These are phyloP conservation scores for Yarrowia hollandica DNA, from an alignment of 805 yeast genomes.

Conservation along the genomic window DNA sequence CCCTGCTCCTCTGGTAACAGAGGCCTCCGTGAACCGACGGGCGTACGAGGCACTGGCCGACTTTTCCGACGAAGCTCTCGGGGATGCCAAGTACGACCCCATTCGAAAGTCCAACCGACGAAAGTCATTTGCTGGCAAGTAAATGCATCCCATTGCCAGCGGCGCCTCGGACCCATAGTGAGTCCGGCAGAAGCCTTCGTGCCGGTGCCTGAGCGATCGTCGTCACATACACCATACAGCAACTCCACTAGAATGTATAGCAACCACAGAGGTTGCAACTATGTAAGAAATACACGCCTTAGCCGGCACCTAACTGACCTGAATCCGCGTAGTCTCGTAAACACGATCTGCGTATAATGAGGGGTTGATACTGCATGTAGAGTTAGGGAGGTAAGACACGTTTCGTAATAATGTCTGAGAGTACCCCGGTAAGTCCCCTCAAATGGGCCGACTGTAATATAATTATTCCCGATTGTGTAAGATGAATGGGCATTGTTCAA, in stretches of 20 bases:
- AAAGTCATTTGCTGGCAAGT: slow-evolving; percentile 23
- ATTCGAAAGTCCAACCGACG: slow-evolving; percentile 24
- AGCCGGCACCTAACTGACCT: not conserved
- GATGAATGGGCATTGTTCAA: no score
- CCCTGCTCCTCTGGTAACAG: not conserved
- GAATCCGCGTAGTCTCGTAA: no score
- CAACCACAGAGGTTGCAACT: slow-evolving; percentile 1
- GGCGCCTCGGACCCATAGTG: no score
- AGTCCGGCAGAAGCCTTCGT: not conserved
- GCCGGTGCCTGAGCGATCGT: slow-evolving; percentile 1
- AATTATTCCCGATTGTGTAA: no score
- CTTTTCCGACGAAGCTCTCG: slow-evolving; percentile 24
- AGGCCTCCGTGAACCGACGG: slow-evolving; percentile 27
- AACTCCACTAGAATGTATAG: slow-evolving; percentile 6
- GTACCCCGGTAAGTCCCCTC: no score
- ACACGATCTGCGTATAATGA: no score
- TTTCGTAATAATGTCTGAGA: no score
- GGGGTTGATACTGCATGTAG: no score
- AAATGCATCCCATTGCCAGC: no score
- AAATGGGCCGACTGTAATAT: no score
- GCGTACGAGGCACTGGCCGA: slow-evolving; percentile 18
- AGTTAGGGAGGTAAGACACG: no score
- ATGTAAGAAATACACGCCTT: slow-evolving; percentile 5
- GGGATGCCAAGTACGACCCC: slow-evolving; percentile 19
- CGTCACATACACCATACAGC: not conserved